Evolutionary conservation across 2,329 filamentous ascomycete genomes (phyloP).

Genomic region (Aphanoascus verrucosus): DNA sequence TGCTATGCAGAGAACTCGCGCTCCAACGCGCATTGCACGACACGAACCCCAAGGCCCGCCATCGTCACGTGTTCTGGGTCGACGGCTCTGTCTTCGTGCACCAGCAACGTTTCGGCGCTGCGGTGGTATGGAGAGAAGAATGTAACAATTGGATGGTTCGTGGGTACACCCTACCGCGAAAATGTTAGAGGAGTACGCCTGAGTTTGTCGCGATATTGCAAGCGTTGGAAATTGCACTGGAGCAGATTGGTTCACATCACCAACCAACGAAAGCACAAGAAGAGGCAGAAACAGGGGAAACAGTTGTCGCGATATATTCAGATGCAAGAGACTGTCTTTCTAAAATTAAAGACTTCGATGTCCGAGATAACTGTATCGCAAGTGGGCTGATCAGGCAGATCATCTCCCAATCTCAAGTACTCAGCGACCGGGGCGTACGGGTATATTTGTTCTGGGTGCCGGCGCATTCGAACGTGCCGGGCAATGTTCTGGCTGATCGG

Average conservation of each 20-base stretch:
- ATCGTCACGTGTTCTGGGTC: slow-evolving; percentile 3
- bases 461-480: background rate
- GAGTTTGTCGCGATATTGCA: background rate
- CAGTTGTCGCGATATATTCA: background rate
- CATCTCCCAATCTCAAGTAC: background rate
- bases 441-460: background rate
- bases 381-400: background rate
- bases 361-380: background rate
- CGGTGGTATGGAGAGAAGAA: background rate
- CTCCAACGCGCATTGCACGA: background rate
- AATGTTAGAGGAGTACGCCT: background rate
- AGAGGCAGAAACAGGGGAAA: background rate
- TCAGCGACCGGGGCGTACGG: background rate
- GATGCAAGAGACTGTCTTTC: background rate
- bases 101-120: background rate
- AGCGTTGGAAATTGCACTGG: background rate
- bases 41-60: background rate
- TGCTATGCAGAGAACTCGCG: no score
- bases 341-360: background rate
- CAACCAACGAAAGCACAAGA: no score
- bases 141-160: background rate
- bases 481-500: background rate
- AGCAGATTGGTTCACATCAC: no score
- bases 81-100: background rate
- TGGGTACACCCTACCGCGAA: background rate